Evolutionary conservation across 345 rosid genomes (phyloP).

Genomic region (Eucalyptus cloeziana): DNA sequence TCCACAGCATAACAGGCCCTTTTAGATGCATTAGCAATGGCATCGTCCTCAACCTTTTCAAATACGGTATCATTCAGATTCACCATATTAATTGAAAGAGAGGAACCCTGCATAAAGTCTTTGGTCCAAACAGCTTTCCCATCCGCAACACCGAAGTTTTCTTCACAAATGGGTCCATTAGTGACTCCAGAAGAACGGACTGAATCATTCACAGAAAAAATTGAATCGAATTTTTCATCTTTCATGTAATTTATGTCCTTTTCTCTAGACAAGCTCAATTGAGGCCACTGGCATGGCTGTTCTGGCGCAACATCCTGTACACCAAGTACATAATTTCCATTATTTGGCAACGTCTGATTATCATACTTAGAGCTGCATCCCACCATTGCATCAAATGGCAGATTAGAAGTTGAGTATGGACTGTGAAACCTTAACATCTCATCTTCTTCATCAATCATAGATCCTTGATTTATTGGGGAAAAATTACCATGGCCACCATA

Average conservation of each 20-base stretch:
- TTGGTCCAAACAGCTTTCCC: constrained; percentile 9
- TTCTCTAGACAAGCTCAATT: constrained; percentile 1
- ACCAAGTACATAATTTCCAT: constrained; percentile 8
- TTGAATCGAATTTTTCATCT: not conserved
- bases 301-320: constrained; percentile 6
- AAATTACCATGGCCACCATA: constrained; percentile 2
- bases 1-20: constrained; percentile 8
- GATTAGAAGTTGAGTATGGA: not conserved
- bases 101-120: constrained; percentile 12
- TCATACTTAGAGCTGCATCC: not conserved
- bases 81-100: constrained; percentile 4
- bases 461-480: constrained; percentile 17
- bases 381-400: not conserved
- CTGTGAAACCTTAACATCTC: not conserved
- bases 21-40: constrained; percentile 5
- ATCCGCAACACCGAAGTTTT: constrained; percentile 1
- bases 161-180: not conserved
- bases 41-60: constrained; percentile 10
- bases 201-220: not conserved
- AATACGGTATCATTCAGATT: not conserved
- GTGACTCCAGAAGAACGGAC: not conserved
- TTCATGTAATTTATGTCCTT: not conserved
- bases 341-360: constrained; percentile 9
- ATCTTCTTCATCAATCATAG: constrained; percentile 18
- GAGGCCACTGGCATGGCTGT: constrained; percentile 6